These are phyloP conservation scores for Tothia fuscella DNA, from an alignment of 2,329 filamentous ascomycete species.

Conservation along the genomic window DNA sequence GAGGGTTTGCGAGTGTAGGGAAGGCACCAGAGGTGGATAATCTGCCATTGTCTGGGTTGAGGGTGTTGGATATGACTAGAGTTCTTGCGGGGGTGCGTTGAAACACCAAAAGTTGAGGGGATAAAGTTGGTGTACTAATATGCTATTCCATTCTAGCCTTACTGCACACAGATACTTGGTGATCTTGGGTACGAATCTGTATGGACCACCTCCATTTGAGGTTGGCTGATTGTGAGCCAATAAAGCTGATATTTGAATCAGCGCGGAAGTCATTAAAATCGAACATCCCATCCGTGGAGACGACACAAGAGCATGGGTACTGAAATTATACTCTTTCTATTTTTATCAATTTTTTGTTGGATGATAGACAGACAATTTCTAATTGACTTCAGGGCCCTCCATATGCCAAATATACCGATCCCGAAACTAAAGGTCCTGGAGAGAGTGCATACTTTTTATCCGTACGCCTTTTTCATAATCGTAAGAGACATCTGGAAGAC, in stretches of 20 bases:
- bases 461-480: constrained; percentile 39
- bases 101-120: too few relatives aligned
- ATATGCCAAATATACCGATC: constrained; percentile 61
- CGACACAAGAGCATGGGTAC: constrained; percentile 92
- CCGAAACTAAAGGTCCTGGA: constrained; percentile 55
- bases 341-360: too few relatives aligned
- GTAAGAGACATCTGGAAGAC: constrained; percentile 7
- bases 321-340: too few relatives aligned
- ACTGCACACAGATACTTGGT: constrained; percentile 92
- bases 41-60: constrained; percentile 69
- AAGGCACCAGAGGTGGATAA: constrained; percentile 30
- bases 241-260: constrained; percentile 27
- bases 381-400: too few relatives aligned
- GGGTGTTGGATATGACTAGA: constrained; percentile 91
- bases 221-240: constrained; percentile 15
- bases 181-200: constrained; percentile 69
- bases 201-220: constrained; percentile 22
- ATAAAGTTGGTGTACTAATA: constrained; percentile 20
- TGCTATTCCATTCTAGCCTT: constrained; percentile 51
- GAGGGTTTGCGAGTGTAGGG: neutral
- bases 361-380: too few relatives aligned
- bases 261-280: constrained; percentile 93
- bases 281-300: constrained; percentile 87
- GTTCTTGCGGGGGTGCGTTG: constrained; percentile 78
- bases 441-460: constrained; percentile 92